Evolutionary conservation across 768 basidiomycete genomes (phyloP).

Genomic region (Mycena vitilis): DNA sequence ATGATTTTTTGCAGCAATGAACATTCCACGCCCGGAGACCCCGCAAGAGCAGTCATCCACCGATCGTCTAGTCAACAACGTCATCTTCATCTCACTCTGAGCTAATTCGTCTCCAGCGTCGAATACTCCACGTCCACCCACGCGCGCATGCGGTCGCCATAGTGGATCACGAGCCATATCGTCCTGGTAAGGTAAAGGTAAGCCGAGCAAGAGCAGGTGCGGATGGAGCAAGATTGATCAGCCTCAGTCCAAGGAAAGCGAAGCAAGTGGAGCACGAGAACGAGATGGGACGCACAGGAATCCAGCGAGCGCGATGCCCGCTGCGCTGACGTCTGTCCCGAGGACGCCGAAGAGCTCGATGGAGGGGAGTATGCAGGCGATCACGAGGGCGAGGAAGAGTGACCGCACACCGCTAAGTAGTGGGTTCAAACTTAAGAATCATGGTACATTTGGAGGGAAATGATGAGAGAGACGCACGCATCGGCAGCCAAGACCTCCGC

Average conservation of each 20-base stretch:
- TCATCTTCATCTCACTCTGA: no score
- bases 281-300: slow-evolving; percentile 57
- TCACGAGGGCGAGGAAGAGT: slow-evolving; percentile 54
- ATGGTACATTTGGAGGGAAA: background rate
- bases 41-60: no score
- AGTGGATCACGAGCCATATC: slow-evolving; percentile 63
- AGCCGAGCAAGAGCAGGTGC: no score
- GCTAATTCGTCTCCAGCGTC: slow-evolving; percentile 38
- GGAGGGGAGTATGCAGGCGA: slow-evolving; percentile 63
- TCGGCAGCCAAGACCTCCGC: slow-evolving; percentile 71
- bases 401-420: slow-evolving; percentile 58
- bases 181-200: slow-evolving; percentile 48
- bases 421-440: background rate
- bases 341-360: slow-evolving; percentile 65
- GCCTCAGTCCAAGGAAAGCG: background rate
- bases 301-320: slow-evolving; percentile 60
- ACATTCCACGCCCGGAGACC: no score
- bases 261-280: background rate
- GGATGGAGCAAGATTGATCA: background rate
- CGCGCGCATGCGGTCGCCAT: slow-evolving; percentile 67
- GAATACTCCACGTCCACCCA: slow-evolving; percentile 70
- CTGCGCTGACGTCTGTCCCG: slow-evolving; percentile 58
- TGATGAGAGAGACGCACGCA: slow-evolving; percentile 51
- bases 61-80: no score
- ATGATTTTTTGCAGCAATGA: no score